phyloP scores from a whole-genome alignment of 2,329 filamentous ascomycete genomes.

The Pseudogymnoascus sp. region DNA sequence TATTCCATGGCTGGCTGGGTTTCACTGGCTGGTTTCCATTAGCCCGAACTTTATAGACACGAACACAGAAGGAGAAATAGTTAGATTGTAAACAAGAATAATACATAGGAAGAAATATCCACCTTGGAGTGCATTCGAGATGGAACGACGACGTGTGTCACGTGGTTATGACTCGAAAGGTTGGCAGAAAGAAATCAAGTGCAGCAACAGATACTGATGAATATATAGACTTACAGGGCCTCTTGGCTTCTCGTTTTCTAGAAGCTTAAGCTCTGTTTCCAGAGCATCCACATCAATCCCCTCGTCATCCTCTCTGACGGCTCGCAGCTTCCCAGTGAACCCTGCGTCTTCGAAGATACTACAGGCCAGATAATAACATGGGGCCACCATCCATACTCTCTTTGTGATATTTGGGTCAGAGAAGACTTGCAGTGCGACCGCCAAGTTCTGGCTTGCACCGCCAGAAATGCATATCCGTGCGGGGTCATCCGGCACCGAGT shows the following conservation, averaged over 20 bases:
- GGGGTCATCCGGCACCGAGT: conserved; percentile 33
- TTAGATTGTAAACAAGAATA: background rate
- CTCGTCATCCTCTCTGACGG: conserved; percentile 55
- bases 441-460: conserved; percentile 59
- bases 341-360: conserved; percentile 59
- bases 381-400: conserved; percentile 57
- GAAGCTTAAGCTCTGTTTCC: conserved; percentile 36
- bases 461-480: conserved; percentile 56
- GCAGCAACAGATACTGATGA: background rate
- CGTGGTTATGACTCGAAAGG: background rate
- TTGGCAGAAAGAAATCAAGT: background rate
- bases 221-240: conserved; percentile 11
- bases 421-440: conserved; percentile 54
- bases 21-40: background rate
- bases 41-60: background rate
- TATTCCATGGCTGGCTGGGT: conserved; percentile 36
- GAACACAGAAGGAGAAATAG: background rate
- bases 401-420: conserved; percentile 57
- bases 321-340: conserved; percentile 48
- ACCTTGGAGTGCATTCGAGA: background rate
- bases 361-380: conserved; percentile 59
- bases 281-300: conserved; percentile 53
- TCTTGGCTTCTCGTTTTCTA: conserved; percentile 12
- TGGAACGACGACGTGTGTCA: background rate
- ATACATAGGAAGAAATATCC: background rate